Percentiles rank a stretch among this genome's conserved stretches.
Evolutionary conservation across 768 basidiomycete species (phyloP).

Genomic region (Xerocomellus amylosporus): DNA sequence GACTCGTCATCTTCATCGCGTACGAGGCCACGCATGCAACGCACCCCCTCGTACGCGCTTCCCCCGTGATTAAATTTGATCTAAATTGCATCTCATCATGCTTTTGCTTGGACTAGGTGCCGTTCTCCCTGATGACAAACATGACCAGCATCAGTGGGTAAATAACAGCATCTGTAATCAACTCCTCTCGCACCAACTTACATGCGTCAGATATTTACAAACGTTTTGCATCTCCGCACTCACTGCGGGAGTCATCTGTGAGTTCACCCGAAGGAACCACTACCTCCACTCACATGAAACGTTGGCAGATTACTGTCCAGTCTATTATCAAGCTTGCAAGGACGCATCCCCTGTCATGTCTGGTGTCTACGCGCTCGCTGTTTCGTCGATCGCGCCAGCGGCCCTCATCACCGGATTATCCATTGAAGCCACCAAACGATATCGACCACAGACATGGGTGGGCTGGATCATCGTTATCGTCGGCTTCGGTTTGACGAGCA

Average conservation of each 20-base stretch:
- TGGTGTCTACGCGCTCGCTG: background rate
- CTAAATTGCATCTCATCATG: background rate
- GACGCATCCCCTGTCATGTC: background rate
- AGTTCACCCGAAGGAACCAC: background rate
- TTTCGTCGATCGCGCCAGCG: background rate
- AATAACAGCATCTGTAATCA: background rate
- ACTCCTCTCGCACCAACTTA: background rate
- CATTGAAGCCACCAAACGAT: background rate
- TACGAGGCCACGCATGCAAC: constrained; percentile 34
- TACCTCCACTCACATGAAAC: no score
- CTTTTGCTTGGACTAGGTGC: background rate
- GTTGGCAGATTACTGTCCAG: no score
- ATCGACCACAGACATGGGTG: background rate
- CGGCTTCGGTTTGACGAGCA: background rate
- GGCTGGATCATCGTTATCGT: background rate
- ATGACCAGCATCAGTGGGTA: constrained; percentile 17
- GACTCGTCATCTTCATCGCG: constrained; percentile 28
- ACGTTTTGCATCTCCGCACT: no score
- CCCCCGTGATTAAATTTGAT: no score
- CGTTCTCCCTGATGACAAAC: background rate
- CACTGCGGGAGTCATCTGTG: background rate
- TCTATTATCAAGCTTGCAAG: no score
- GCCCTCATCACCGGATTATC: background rate
- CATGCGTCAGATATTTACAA: background rate
- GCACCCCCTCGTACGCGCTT: constrained; percentile 10